phyloP scores from a whole-genome alignment of 805 yeast species.

The Brettanomyces naardenensis region DNA sequence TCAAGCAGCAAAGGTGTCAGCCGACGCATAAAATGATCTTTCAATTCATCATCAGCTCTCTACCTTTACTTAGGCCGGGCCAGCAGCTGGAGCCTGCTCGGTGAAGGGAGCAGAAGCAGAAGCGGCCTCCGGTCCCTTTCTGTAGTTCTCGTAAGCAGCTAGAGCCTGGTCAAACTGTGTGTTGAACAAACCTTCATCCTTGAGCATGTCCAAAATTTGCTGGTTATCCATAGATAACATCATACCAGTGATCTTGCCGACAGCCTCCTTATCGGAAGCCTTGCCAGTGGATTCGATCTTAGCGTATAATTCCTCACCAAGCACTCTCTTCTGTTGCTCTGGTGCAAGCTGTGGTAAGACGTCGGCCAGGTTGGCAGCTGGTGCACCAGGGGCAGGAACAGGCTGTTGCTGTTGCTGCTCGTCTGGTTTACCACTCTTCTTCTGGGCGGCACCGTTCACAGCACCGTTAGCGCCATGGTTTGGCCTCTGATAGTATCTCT shows the following conservation, averaged over 20 bases:
- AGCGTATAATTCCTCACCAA: constrained; percentile 96
- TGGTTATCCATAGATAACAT: constrained; percentile 89
- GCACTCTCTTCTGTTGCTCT: constrained; percentile 92
- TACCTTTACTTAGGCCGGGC: constrained; percentile 8
- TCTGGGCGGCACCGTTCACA: constrained; percentile 10
- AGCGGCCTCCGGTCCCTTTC: constrained; percentile 39
- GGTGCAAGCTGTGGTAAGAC: constrained; percentile 59
- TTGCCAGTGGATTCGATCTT: constrained; percentile 81
- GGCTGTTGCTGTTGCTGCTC: constrained; percentile 13
- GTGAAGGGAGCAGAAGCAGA: constrained; percentile 13
- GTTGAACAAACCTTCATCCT: constrained; percentile 83
- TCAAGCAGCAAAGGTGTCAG: constrained; percentile 4
- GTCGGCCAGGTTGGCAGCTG: constrained; percentile 43
- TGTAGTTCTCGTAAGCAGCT: constrained; percentile 88
- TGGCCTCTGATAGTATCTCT: constrained; percentile 41
- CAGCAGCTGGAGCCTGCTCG: too few species aligned
- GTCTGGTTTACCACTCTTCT: constrained; percentile 20
- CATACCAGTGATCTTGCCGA: constrained; percentile 99
- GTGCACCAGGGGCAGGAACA: constrained; percentile 17
- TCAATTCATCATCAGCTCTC: too few species aligned
- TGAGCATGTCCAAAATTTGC: constrained; percentile 82
- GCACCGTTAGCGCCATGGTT: constrained; percentile 18
- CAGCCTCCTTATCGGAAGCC: constrained; percentile 88
- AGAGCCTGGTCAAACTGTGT: constrained; percentile 91
- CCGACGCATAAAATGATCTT: constrained; percentile 1